Conservation (phyloP, 352 stramenopile genomes). For the Pythium oligandrum region DNA sequence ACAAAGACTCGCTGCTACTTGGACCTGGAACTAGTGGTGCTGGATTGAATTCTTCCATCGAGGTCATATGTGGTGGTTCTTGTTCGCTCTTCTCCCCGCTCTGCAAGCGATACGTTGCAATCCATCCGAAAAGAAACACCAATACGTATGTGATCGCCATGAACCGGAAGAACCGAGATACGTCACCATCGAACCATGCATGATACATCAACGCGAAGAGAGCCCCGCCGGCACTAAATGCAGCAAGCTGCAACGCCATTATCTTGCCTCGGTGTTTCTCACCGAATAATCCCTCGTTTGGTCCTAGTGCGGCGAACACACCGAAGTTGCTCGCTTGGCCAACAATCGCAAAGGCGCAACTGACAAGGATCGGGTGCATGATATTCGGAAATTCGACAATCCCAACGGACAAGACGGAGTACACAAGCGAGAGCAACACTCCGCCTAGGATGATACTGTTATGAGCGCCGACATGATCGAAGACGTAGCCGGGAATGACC, state of each 20-base stretch:
- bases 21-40: neutral
- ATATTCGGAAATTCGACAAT: conserved; percentile 21
- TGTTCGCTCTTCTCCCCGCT: too few relatives aligned
- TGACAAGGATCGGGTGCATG: conserved; percentile 49
- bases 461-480: conserved; percentile 62
- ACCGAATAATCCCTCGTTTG: conserved; percentile 72
- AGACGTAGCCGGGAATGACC: conserved; percentile 57
- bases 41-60: neutral
- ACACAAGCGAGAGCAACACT: conserved; percentile 32
- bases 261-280: conserved; percentile 61
- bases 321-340: conserved; percentile 66
- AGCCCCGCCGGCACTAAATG: conserved; percentile 64
- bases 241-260: conserved; percentile 58
- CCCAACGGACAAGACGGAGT: conserved; percentile 33
- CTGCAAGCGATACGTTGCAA: conserved; percentile 32
- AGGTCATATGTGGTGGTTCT: conserved; percentile 1
- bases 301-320: conserved; percentile 61
- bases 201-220: conserved; percentile 70
- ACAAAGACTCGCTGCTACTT: neutral
- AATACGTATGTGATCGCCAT: conserved; percentile 48
- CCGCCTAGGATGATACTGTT: conserved; percentile 46
- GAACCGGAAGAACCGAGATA: conserved; percentile 61
- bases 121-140: conserved; percentile 51
- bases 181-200: conserved; percentile 43
- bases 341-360: conserved; percentile 47